These are phyloP conservation scores for Lactarius evosmus DNA, from an alignment of 768 basidiomycete species.

Conservation along the genomic window DNA sequence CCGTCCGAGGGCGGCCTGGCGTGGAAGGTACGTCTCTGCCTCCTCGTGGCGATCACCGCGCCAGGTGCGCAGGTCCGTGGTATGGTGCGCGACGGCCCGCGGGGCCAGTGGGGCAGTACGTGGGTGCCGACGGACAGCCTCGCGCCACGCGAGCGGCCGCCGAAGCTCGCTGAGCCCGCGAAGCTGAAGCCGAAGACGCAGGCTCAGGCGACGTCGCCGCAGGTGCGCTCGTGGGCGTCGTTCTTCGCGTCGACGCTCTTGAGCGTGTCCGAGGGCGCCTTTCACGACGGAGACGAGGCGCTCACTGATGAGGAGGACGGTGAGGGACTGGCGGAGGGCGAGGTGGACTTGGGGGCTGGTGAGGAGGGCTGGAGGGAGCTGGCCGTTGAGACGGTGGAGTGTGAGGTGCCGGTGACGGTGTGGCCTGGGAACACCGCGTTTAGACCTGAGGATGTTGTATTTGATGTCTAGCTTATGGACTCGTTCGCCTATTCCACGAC, in stretches of 20 bases:
- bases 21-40: slow-evolving; percentile 84
- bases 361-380: slow-evolving; percentile 59
- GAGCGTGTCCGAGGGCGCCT: slow-evolving; percentile 44
- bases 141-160: slow-evolving; percentile 55
- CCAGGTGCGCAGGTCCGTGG: slow-evolving; percentile 49
- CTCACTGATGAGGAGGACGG: slow-evolving; percentile 31
- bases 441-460: slow-evolving; percentile 72
- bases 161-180: slow-evolving; percentile 24
- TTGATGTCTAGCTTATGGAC: slow-evolving; percentile 51
- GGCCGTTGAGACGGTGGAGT: slow-evolving; percentile 85
- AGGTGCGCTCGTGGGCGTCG: slow-evolving; percentile 41
- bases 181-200: slow-evolving; percentile 24
- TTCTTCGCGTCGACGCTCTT: slow-evolving; percentile 42
- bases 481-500: background rate
- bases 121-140: slow-evolving; percentile 58
- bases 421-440: slow-evolving; percentile 90
- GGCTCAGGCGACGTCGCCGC: slow-evolving; percentile 1
- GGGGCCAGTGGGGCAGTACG: slow-evolving; percentile 69
- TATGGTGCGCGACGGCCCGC: slow-evolving; percentile 52
- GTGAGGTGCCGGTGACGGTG: slow-evolving; percentile 84
- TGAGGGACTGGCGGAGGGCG: slow-evolving; percentile 20
- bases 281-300: slow-evolving; percentile 57
- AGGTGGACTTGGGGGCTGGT: slow-evolving; percentile 34
- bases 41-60: slow-evolving; percentile 73
- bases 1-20: slow-evolving; percentile 65